A percentile compares a stretch with the other conserved stretches of the same genome.
These are phyloP conservation scores for Pestalotiopsis sp. DNA, from an alignment of 2,329 filamentous ascomycete species.

Conservation along the genomic window DNA sequence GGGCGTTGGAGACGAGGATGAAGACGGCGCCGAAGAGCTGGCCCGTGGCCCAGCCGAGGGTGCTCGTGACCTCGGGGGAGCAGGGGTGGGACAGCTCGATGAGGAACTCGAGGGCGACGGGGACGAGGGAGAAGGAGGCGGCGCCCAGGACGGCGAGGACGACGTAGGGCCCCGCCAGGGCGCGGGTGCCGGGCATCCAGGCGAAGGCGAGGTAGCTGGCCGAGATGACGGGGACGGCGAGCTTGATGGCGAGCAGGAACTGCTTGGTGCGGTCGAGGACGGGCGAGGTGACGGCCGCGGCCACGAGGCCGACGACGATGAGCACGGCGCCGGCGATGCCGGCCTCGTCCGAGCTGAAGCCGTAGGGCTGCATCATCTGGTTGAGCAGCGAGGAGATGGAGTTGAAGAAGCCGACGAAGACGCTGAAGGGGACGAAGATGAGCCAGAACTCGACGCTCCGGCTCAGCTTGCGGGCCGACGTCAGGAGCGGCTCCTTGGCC, in stretches of 20 bases:
- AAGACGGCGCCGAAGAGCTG: constrained; percentile 86
- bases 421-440: constrained; percentile 75
- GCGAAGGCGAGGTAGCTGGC: constrained; percentile 76
- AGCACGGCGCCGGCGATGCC: constrained; percentile 89
- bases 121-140: constrained; percentile 77
- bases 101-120: constrained; percentile 83
- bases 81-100: constrained; percentile 88
- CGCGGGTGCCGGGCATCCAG: constrained; percentile 69
- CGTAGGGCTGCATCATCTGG: constrained; percentile 87
- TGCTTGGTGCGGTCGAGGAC: constrained; percentile 84
- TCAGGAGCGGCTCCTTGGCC: constrained; percentile 54
- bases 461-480: constrained; percentile 56
- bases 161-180: constrained; percentile 70
- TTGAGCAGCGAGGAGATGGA: constrained; percentile 84
- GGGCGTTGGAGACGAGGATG: constrained; percentile 78
- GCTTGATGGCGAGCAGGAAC: constrained; percentile 73
- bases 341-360: constrained; percentile 79
- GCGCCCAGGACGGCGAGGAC: constrained; percentile 79
- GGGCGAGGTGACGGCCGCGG: constrained; percentile 76
- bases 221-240: constrained; percentile 74
- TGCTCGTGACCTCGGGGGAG: constrained; percentile 81
- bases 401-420: constrained; percentile 95
- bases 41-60: constrained; percentile 82
- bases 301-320: constrained; percentile 83
- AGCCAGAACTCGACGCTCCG: constrained; percentile 76